Evolutionary conservation across 306 rosid species (phyloP).

Genomic region (Corylus avellana): DNA sequence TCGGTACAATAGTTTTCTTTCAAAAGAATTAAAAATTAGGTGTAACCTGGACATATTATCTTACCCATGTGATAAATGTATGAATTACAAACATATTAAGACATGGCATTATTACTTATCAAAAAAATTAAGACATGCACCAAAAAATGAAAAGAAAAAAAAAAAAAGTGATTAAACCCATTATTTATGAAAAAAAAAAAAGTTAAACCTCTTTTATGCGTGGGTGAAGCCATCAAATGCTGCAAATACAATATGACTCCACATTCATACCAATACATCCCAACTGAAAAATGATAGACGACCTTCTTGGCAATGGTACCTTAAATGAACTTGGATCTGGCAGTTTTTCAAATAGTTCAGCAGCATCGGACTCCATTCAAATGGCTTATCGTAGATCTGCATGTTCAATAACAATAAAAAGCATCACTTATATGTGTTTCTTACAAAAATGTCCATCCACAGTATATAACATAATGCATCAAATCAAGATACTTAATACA

Average conservation of each 20-base stretch:
- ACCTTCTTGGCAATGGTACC: conserved; percentile 43
- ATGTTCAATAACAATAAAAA: conserved; percentile 28
- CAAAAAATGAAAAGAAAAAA: not conserved
- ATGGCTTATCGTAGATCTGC: conserved; percentile 39
- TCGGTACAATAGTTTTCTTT: not conserved
- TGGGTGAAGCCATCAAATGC: not conserved
- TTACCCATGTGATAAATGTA: not conserved
- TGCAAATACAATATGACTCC: conserved; percentile 13
- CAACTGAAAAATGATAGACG: not conserved
- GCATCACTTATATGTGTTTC: conserved; percentile 25
- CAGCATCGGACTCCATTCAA: conserved; percentile 69
- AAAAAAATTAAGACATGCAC: not conserved
- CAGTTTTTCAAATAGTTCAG: conserved; percentile 42
- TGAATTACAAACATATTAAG: not conserved
- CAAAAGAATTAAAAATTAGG: not conserved
- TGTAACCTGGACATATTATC: not conserved
- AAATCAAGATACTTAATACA: conserved; percentile 3
- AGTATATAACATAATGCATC: not conserved
- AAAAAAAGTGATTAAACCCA: not conserved
- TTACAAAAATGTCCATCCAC: conserved; percentile 10
- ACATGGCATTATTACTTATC: too few relatives aligned
- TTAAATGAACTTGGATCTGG: conserved; percentile 50
- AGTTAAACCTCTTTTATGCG: not conserved
- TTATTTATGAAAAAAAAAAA: not conserved
- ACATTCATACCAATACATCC: too few relatives aligned